Conservation (phyloP, 768 basidiomycete species). For the Aureoboletus auriporus region DNA sequence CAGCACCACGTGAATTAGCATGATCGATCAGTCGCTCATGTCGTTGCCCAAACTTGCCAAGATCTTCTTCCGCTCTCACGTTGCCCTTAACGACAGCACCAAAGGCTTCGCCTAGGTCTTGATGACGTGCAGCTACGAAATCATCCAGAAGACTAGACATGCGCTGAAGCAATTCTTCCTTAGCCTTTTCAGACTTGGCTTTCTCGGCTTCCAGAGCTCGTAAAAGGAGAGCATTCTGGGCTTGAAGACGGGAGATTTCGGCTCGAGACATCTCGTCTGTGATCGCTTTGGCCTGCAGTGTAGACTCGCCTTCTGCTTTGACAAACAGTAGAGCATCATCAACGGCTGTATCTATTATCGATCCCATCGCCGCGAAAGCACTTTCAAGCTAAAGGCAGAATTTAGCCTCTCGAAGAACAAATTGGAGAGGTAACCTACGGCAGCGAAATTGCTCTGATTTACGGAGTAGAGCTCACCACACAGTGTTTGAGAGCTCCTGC, state of each 20-base stretch:
- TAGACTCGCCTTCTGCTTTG: slow-evolving; percentile 47
- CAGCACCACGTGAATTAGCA: slow-evolving; percentile 38
- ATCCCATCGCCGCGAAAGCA: slow-evolving; percentile 53
- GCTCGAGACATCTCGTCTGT: slow-evolving; percentile 42
- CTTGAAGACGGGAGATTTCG: slow-evolving; percentile 59
- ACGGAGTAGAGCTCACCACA: slow-evolving; percentile 44
- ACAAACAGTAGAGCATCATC: slow-evolving; percentile 57
- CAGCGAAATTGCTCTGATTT: slow-evolving; percentile 43
- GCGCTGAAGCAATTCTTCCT: slow-evolving; percentile 70
- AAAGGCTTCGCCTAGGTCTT: slow-evolving; percentile 57
- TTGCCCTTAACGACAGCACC: slow-evolving; percentile 53
- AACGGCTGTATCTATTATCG: slow-evolving; percentile 57
- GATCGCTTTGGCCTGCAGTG: slow-evolving; percentile 46
- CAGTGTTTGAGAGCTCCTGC: slow-evolving; percentile 42
- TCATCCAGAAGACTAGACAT: slow-evolving; percentile 69
- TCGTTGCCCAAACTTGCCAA: slow-evolving; percentile 44
- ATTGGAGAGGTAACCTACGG: slow-evolving; percentile 29
- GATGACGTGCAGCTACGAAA: slow-evolving; percentile 67
- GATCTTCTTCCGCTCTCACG: slow-evolving; percentile 45
- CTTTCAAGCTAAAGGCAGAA: slow-evolving; percentile 43
- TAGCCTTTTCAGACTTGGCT: slow-evolving; percentile 59
- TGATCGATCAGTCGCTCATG: slow-evolving; percentile 45
- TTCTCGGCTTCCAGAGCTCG: slow-evolving; percentile 65
- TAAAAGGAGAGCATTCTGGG: slow-evolving; percentile 65
- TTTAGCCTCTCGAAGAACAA: slow-evolving; percentile 2